Conservation (phyloP, 352 stramenopile species). For the Elongisporangium prolatum region DNA sequence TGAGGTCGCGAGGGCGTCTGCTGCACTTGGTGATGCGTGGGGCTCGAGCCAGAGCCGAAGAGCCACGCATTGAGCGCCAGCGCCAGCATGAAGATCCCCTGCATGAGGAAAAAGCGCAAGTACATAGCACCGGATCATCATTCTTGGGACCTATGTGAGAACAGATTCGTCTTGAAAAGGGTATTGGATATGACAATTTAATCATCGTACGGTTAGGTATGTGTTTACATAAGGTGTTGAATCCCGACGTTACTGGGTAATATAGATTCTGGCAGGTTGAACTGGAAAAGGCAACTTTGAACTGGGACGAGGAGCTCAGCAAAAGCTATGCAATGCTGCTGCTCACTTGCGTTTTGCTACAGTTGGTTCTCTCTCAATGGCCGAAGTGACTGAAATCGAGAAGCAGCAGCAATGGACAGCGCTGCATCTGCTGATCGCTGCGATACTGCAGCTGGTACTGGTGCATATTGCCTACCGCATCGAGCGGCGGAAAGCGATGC, state of each 20-base stretch:
- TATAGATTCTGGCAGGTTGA: background rate
- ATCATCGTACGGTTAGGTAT: background rate
- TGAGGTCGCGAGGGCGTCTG: background rate
- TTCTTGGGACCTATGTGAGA: background rate
- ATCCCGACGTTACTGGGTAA: background rate
- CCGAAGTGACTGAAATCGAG: constrained; percentile 16
- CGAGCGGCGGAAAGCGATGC: constrained; percentile 34
- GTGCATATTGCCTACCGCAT: constrained; percentile 64
- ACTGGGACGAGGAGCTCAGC: background rate
- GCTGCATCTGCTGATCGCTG: constrained; percentile 54
- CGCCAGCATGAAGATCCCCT: constrained; percentile 38
- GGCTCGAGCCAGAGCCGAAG: constrained; percentile 4
- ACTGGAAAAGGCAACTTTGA: background rate
- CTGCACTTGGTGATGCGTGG: background rate
- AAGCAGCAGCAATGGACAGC: constrained; percentile 45
- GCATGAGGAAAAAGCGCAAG: constrained; percentile 12
- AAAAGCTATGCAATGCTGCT: no score
- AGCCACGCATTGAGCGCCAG: constrained; percentile 28
- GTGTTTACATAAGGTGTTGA: background rate
- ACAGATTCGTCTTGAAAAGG: background rate
- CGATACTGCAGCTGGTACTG: constrained; percentile 55
- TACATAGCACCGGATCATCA: background rate
- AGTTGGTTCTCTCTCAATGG: constrained; percentile 6
- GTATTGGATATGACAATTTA: background rate
- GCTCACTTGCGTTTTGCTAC: no score